Evolutionary conservation across 495 filamentous ascomycete genomes (phyloP).

Genomic region (Penicillium argentinense): DNA sequence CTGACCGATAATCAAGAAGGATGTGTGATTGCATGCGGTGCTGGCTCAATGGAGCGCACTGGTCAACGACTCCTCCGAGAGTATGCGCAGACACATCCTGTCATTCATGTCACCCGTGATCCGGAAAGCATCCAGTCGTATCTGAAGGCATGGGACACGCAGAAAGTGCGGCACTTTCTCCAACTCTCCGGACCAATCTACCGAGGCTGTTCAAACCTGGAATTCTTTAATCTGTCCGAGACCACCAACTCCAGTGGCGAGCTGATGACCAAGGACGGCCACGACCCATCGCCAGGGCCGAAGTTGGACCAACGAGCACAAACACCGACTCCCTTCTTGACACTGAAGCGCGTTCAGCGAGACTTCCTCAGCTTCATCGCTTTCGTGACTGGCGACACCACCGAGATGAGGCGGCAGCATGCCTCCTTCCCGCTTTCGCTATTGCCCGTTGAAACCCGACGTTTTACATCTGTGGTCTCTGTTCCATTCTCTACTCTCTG

Average conservation of each 20-base stretch:
- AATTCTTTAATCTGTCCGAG: slow-evolving; percentile 71
- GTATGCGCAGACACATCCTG: slow-evolving; percentile 59
- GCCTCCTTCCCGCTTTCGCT: slow-evolving; percentile 69
- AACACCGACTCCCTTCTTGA: slow-evolving; percentile 56
- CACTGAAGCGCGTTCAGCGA: slow-evolving; percentile 65
- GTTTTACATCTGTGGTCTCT: slow-evolving; percentile 60
- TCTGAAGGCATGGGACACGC: slow-evolving; percentile 56
- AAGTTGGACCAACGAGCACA: slow-evolving; percentile 39
- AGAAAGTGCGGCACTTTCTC: slow-evolving; percentile 54
- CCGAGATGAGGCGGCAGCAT: slow-evolving; percentile 54
- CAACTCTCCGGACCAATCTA: slow-evolving; percentile 54
- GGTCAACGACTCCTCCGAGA: slow-evolving; percentile 42
- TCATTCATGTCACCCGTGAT: slow-evolving; percentile 71
- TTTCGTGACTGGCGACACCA: slow-evolving; percentile 55
- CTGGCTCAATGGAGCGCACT: slow-evolving; percentile 51
- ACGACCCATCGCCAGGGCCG: slow-evolving; percentile 30
- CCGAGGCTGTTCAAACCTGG: slow-evolving; percentile 67
- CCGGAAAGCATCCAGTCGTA: slow-evolving; percentile 61
- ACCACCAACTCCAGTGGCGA: slow-evolving; percentile 17
- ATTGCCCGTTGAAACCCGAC: slow-evolving; percentile 60
- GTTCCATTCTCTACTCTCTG: slow-evolving; percentile 62
- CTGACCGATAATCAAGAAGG: slow-evolving; percentile 58
- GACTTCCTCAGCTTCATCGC: slow-evolving; percentile 71
- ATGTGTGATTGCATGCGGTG: slow-evolving; percentile 71
- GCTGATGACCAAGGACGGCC: slow-evolving; percentile 26